Conservation (phyloP, 441 rosid genomes). For the Corymbia citriodora region DNA sequence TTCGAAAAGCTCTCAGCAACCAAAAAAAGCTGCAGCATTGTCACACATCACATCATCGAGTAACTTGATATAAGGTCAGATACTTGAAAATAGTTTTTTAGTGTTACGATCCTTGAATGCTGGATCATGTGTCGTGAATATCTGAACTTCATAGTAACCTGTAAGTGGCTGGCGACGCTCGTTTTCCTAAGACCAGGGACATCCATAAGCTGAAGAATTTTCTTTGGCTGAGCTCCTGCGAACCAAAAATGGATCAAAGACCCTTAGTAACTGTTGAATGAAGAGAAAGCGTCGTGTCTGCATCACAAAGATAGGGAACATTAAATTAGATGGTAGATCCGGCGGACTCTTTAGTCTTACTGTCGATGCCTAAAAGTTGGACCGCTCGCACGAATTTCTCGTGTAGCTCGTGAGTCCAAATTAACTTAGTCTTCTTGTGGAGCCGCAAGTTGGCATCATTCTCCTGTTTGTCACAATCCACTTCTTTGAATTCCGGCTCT, state of each 20-base stretch:
- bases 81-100: neutral
- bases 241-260: neutral
- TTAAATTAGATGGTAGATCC: neutral
- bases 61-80: neutral
- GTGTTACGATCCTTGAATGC: neutral
- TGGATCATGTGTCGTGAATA: neutral
- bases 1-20: neutral
- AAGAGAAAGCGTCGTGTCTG: neutral
- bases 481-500: constrained; percentile 6
- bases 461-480: constrained; percentile 2
- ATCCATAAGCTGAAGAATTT: constrained; percentile 39
- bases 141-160: constrained; percentile 24
- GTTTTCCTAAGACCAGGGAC: constrained; percentile 34
- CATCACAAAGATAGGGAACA: neutral
- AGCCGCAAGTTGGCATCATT: neutral
- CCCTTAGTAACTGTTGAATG: neutral
- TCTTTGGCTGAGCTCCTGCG: constrained; percentile 32
- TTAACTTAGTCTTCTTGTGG: constrained; percentile 28
- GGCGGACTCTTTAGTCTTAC: constrained; percentile 13
- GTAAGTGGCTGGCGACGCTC: constrained; percentile 44
- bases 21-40: neutral
- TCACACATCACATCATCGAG: neutral
- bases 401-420: constrained; percentile 37
- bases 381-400: constrained; percentile 30
- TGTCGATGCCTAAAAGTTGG: constrained; percentile 23